Conservation (phyloP, 2,329 filamentous ascomycete species). For the Zarea fungicola region DNA sequence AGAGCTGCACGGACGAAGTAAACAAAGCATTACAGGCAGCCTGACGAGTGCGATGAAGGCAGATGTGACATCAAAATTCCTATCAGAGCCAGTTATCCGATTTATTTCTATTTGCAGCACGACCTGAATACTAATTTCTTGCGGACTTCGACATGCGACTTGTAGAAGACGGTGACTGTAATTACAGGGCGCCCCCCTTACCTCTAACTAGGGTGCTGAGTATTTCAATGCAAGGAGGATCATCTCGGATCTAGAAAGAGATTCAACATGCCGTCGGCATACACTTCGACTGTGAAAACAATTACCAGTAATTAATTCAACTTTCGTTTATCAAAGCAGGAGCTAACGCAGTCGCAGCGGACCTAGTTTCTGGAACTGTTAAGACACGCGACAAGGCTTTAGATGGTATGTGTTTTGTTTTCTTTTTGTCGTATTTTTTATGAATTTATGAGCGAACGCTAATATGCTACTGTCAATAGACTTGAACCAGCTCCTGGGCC, state of each 20-base stretch:
- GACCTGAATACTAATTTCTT: too few relatives aligned
- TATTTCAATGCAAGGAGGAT: too few relatives aligned
- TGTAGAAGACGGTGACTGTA: too few relatives aligned
- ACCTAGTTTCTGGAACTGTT: constrained; percentile 3
- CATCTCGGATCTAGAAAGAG: neutral
- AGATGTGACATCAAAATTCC: too few relatives aligned
- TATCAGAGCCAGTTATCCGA: too few relatives aligned
- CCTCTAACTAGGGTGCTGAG: too few relatives aligned
- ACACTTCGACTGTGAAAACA: constrained; percentile 7
- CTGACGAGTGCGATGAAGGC: too few relatives aligned
- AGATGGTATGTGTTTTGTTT: constrained; percentile 32
- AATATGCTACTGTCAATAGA: too few relatives aligned
- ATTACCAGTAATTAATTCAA: constrained; percentile 3
- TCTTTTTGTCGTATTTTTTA: neutral
- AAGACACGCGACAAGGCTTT: constrained; percentile 37
- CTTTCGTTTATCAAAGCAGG: neutral
- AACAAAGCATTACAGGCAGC: too few relatives aligned
- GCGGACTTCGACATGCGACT: too few relatives aligned
- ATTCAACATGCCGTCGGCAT: constrained; percentile 8
- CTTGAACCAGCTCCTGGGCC: constrained; percentile 34
- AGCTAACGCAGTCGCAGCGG: neutral
- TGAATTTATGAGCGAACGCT: neutral
- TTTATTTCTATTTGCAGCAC: too few relatives aligned
- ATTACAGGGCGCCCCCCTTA: too few relatives aligned
- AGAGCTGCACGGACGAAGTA: neutral